A percentile compares a stretch with the other conserved stretches of the same genome.
phyloP scores from a whole-genome alignment of 2,329 filamentous ascomycete species.

The Ophiostoma perfectum region DNA sequence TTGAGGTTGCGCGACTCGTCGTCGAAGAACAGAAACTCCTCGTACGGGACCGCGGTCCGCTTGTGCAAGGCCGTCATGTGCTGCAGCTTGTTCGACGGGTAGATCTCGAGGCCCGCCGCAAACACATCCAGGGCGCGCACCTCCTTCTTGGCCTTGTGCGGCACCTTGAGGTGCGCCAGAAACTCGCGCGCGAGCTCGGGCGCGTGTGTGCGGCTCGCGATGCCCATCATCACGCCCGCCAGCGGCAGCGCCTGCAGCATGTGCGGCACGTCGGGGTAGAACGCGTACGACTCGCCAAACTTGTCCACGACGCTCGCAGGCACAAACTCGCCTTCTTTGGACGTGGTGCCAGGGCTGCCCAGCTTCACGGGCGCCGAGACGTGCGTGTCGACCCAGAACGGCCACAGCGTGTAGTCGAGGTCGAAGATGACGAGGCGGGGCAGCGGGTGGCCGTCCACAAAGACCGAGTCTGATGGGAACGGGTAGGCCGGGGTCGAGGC shows the following conservation, averaged over 20 bases:
- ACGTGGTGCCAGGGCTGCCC: background rate
- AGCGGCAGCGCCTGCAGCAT: slow-evolving; percentile 57
- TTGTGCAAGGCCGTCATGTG: slow-evolving; percentile 74
- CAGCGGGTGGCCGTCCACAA: slow-evolving; percentile 57
- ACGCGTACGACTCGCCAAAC: slow-evolving; percentile 61
- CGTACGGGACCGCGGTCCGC: slow-evolving; percentile 63
- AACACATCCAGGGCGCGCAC: slow-evolving; percentile 52
- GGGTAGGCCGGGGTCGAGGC: background rate
- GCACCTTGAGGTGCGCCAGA: slow-evolving; percentile 65
- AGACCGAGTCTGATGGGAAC: slow-evolving; percentile 17
- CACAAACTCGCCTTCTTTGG: slow-evolving; percentile 40
- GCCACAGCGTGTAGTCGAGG: slow-evolving; percentile 98
- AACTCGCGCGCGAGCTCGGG: slow-evolving; percentile 77
- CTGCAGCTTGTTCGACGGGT: slow-evolving; percentile 74
- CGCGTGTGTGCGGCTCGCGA: slow-evolving; percentile 75
- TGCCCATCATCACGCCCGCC: slow-evolving; percentile 52
- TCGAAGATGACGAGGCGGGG: slow-evolving; percentile 87
- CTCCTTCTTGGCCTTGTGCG: slow-evolving; percentile 25
- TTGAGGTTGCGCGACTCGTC: slow-evolving; percentile 84
- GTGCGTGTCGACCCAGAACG: slow-evolving; percentile 96
- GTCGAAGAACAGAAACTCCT: slow-evolving; percentile 94
- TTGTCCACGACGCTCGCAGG: slow-evolving; percentile 41
- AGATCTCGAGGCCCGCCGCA: slow-evolving; percentile 58
- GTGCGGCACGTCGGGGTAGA: slow-evolving; percentile 64
- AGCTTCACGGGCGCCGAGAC: slow-evolving; percentile 57